Percentiles rank a stretch among this genome's conserved stretches.
phyloP scores from a whole-genome alignment of 2,329 filamentous ascomycete genomes.

The Clarireedia hainanense region DNA sequence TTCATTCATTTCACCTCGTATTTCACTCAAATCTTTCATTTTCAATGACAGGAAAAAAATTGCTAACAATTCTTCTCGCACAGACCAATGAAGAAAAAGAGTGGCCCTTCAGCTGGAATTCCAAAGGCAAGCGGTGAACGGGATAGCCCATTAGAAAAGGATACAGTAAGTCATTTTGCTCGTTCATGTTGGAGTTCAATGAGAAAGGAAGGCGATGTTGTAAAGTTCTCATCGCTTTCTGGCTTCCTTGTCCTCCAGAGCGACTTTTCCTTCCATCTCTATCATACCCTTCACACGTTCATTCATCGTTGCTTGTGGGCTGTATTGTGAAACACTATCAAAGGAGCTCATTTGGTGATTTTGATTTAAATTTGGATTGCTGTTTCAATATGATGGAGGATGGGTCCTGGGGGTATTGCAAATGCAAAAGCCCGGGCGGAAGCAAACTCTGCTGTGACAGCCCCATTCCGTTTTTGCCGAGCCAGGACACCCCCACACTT shows the following conservation, averaged over 20 bases:
- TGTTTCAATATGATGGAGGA: conserved; percentile 6
- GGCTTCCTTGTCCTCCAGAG: not conserved
- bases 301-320: not conserved
- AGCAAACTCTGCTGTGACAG: conserved; percentile 23
- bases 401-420: conserved; percentile 9
- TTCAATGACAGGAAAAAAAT: conserved; percentile 10
- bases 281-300: not conserved
- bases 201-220: not conserved
- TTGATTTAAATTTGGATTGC: conserved; percentile 11
- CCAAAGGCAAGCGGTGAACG: conserved; percentile 57
- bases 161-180: conserved; percentile 8
- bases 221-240: conserved; percentile 8
- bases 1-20: not conserved
- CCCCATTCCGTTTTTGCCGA: conserved; percentile 25
- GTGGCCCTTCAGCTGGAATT: conserved; percentile 58
- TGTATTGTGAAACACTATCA: not conserved
- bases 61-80: conserved; percentile 18
- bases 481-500: conserved; percentile 21
- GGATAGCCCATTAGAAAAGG: conserved; percentile 51
- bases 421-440: conserved; percentile 20
- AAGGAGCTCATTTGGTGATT: not conserved
- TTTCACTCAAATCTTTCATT: not conserved
- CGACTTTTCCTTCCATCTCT: not conserved
- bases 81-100: conserved; percentile 64
- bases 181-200: not conserved